A percentile compares a stretch with the other conserved stretches of the same genome.
These are phyloP conservation scores for Thinopyrum obtusiflorum DNA, from an alignment of 202 grass and related monocot species.

Conservation along the genomic window DNA sequence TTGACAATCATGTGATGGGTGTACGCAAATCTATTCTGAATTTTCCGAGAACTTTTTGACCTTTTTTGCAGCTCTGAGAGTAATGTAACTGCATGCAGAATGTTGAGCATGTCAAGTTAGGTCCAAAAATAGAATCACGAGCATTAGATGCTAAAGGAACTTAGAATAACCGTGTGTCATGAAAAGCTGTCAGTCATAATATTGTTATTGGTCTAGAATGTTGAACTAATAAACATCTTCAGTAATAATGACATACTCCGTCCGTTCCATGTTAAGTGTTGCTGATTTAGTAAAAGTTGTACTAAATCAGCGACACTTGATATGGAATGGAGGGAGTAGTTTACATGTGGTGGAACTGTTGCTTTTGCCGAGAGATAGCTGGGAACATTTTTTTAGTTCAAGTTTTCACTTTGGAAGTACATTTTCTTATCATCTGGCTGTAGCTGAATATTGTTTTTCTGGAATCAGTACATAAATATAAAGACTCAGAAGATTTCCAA, in stretches of 20 bases:
- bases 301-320: too few species aligned
- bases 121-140: constrained; percentile 10
- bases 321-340: neutral
- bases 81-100: constrained; percentile 20
- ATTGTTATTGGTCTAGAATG: constrained; percentile 10
- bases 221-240: neutral
- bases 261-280: too few species aligned
- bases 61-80: constrained; percentile 8
- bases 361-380: constrained; percentile 14
- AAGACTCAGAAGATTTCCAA: constrained; percentile 94
- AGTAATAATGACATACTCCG: neutral
- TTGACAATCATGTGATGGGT: neutral
- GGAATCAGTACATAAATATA: constrained; percentile 89
- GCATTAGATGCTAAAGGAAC: neutral
- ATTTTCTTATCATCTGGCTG: neutral
- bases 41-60: neutral
- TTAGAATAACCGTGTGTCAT: constrained; percentile 12
- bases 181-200: constrained; percentile 10
- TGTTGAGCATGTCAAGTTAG: constrained; percentile 13
- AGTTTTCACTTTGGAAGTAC: neutral
- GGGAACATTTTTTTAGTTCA: neutral
- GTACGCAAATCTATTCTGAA: neutral
- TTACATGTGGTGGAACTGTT: constrained; percentile 28
- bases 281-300: too few species aligned
- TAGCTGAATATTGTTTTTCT: constrained; percentile 29